phyloP scores from a whole-genome alignment of 768 basidiomycete species.

The Lentinula edodes region DNA sequence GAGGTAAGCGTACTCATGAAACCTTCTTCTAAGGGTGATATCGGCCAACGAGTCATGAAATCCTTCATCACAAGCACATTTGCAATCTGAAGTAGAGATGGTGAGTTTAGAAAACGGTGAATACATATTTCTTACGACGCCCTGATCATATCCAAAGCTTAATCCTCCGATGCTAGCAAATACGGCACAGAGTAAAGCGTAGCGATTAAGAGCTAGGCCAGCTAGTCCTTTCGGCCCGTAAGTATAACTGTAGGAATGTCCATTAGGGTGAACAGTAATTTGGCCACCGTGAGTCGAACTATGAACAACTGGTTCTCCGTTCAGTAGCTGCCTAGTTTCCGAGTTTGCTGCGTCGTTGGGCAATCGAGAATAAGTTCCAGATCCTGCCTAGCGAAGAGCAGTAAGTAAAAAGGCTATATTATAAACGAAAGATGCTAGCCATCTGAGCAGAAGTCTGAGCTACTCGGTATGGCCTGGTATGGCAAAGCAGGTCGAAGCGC shows the following conservation, averaged over 20 bases:
- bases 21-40: constrained; percentile 70
- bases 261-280: constrained; percentile 28
- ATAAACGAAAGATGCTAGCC: background rate
- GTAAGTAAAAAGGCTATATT: background rate
- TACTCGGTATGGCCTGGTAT: no score
- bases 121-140: constrained; percentile 18
- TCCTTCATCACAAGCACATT: constrained; percentile 82
- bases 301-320: background rate
- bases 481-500: no score
- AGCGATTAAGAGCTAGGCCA: constrained; percentile 61
- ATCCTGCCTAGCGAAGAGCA: background rate
- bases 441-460: background rate
- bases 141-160: constrained; percentile 8
- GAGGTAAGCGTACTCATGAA: constrained; percentile 56
- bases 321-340: background rate
- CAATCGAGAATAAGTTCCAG: background rate
- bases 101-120: background rate
- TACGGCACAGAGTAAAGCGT: constrained; percentile 60
- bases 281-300: constrained; percentile 1
- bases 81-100: constrained; percentile 43
- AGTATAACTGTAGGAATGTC: constrained; percentile 52
- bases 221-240: constrained; percentile 69
- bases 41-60: constrained; percentile 62
- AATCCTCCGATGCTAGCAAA: constrained; percentile 63
- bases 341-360: background rate